Evolutionary conservation across 352 stramenopile species (phyloP), one percentile per base, ranked within the genome.

Genomic region (Blastocystis sp.): DNA sequence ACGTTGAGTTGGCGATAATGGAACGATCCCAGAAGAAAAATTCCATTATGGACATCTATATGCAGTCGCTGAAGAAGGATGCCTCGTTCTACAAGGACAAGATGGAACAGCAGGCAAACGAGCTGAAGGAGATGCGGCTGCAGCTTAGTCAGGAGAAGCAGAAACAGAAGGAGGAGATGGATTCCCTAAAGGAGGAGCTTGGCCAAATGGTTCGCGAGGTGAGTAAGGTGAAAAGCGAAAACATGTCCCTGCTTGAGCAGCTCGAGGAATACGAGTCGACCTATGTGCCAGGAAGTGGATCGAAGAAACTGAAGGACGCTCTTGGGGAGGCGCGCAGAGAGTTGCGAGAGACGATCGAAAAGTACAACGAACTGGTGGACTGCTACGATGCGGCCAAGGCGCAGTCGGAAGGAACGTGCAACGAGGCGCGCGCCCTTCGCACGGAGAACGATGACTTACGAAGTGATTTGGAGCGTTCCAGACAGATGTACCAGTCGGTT

Each of bases 41-140:
- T 48, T 81, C 69, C 4, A 40, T 81, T 29, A 40, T 61, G 32
- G 69, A 81, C 36, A 81, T 81, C 51, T 81, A 81, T 44, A 51
- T 81, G 34, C 69, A 81, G 69, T 81, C 69, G 16, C n/a, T 81
- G 24, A 48, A 81, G 48, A 81, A 81, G 69, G 69, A 81, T 61
- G 63, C 61, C 42, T 40, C 42, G 21, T 81, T 81, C 44, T 81
- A 49, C n/a, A 81, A 81, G 48, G 46, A 81, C 7, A 81, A 81
- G 53, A 51, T 81, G 44, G 53, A 48, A 18, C 27, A 40, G 14
- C 48, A 63, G 40, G 44, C 61, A 27, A 81, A 81, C 8, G 69
- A 81, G 18, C n/a, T 63, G 1, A 51, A 65, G 14, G 48, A 59
- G 0, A 7, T 81, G 34, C 61, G 24, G 18, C 9, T 40, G 48